Percentiles rank a stretch among this genome's conserved stretches.
Evolutionary conservation across 768 basidiomycete genomes (phyloP).

Genomic region (Pholiota molesta): DNA sequence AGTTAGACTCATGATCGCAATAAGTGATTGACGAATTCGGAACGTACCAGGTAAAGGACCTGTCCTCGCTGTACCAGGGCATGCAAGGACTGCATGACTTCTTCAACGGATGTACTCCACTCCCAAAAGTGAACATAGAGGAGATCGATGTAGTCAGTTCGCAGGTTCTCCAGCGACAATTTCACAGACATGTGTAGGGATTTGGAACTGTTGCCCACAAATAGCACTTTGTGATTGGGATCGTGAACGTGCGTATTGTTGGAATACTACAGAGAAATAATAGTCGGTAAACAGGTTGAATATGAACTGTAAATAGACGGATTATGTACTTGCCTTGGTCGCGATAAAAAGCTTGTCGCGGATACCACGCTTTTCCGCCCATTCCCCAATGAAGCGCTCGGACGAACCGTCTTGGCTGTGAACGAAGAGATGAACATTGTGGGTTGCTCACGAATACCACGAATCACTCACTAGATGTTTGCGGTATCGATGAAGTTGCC

Average conservation of each 20-base stretch:
- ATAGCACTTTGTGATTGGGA: slow-evolving; percentile 32
- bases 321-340: too few species aligned
- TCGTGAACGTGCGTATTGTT: neutral
- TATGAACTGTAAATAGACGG: neutral
- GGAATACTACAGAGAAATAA: neutral
- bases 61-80: slow-evolving; percentile 54
- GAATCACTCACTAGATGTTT: slow-evolving; percentile 40
- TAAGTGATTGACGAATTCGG: neutral
- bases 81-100: slow-evolving; percentile 59
- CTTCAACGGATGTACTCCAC: slow-evolving; percentile 51
- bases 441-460: neutral
- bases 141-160: slow-evolving; percentile 48
- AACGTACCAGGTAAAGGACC: slow-evolving; percentile 40
- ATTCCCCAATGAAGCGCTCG: slow-evolving; percentile 57
- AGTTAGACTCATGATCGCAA: neutral
- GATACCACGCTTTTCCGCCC: slow-evolving; percentile 47
- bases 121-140: slow-evolving; percentile 56
- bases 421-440: neutral
- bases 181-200: slow-evolving; percentile 40
- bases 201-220: slow-evolving; percentile 47
- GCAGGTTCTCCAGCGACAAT: slow-evolving; percentile 46
- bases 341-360: slow-evolving; percentile 54
- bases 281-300: neutral
- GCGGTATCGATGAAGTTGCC: slow-evolving; percentile 55
- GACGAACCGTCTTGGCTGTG: slow-evolving; percentile 52